Evolutionary conservation across 2,329 filamentous ascomycete species (phyloP).

Genomic region (Microsporum ferrugineum): DNA sequence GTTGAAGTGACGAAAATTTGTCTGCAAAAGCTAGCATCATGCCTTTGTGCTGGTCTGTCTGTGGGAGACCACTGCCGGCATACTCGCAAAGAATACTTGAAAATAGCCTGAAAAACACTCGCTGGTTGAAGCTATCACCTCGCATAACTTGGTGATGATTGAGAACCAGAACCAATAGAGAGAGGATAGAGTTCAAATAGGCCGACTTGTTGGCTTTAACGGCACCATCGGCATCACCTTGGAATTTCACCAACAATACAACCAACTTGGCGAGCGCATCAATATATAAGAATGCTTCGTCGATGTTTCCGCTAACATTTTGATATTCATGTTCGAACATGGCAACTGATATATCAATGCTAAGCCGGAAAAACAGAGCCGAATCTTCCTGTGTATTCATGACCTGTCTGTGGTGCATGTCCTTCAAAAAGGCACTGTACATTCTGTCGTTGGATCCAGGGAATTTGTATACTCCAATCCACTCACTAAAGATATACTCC

Average conservation of each 20-base stretch:
- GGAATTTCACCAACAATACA: constrained; percentile 61
- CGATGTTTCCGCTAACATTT: constrained; percentile 48
- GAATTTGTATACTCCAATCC: constrained; percentile 72
- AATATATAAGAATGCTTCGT: constrained; percentile 51
- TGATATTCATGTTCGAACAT: constrained; percentile 63
- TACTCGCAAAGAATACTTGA: constrained; percentile 72
- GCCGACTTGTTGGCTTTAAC: constrained; percentile 52
- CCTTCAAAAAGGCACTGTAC: constrained; percentile 65
- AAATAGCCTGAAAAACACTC: constrained; percentile 83
- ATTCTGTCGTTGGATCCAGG: constrained; percentile 63
- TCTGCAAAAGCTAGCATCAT: constrained; percentile 62
- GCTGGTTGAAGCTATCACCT: constrained; percentile 71
- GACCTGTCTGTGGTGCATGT: constrained; percentile 63
- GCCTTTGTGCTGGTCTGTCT: constrained; percentile 52
- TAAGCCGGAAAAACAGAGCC: constrained; percentile 65
- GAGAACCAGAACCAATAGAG: constrained; percentile 66
- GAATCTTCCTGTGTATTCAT: constrained; percentile 66
- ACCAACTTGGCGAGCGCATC: constrained; percentile 79
- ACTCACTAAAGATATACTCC: constrained; percentile 93
- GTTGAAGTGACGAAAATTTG: constrained; percentile 62
- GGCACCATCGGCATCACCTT: constrained; percentile 49
- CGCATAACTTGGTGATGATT: constrained; percentile 75
- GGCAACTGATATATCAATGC: constrained; percentile 66
- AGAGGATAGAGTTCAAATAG: constrained; percentile 67
- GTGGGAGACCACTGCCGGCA: constrained; percentile 45